Conservation (phyloP, 441 rosid species). For the Biscutella auriculata region DNA sequence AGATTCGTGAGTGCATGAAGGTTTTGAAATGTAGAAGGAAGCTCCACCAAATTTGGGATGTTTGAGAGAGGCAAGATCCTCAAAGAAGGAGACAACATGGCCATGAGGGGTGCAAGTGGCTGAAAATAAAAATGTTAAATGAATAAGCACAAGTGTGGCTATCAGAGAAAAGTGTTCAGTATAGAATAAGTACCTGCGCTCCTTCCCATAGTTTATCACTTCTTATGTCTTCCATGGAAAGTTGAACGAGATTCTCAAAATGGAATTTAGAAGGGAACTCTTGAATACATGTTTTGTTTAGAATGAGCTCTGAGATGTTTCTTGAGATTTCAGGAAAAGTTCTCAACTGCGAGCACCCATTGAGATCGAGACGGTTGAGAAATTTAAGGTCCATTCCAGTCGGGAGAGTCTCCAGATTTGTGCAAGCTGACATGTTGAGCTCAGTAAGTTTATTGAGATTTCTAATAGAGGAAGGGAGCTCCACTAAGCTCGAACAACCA, state of each 20-base stretch:
- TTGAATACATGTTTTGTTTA: not conserved
- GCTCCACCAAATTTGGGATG: not conserved
- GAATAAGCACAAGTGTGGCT: no score
- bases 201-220: not conserved
- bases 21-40: not conserved
- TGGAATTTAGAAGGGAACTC: not conserved
- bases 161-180: no score
- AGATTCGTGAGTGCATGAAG: not conserved
- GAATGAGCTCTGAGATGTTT: not conserved
- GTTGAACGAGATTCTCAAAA: not conserved
- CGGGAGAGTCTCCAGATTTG: not conserved
- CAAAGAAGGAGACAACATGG: not conserved
- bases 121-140: not conserved
- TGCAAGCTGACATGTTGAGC: not conserved
- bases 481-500: not conserved
- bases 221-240: not conserved
- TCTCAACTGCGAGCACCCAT: not conserved
- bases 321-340: constrained; percentile 9
- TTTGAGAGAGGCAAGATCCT: not conserved
- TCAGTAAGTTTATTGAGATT: not conserved
- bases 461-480: not conserved
- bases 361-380: not conserved
- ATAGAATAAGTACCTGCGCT: not conserved
- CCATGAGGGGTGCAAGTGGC: not conserved
- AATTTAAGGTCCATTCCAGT: not conserved